Evolutionary conservation across 345 rosid genomes (phyloP).

Genomic region (Salix udensis): DNA sequence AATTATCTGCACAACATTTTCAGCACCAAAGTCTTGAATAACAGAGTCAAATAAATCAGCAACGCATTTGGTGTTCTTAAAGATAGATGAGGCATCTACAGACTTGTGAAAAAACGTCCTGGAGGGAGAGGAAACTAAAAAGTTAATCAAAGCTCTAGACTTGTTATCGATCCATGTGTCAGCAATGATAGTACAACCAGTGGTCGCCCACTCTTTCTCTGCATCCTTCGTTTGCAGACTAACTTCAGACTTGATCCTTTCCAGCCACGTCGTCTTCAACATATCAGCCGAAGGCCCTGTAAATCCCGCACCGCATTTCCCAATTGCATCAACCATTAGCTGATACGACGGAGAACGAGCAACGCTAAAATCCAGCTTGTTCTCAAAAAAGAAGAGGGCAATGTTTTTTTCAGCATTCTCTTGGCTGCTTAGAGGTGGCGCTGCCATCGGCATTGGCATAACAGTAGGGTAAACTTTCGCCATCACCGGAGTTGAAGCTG

Average conservation of each 20-base stretch:
- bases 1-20: conserved; percentile 81
- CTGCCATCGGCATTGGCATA: conserved; percentile 30
- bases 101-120: conserved; percentile 75
- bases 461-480: conserved; percentile 46
- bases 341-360: conserved; percentile 73
- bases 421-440: conserved; percentile 33
- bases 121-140: conserved; percentile 79
- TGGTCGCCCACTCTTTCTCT: conserved; percentile 79
- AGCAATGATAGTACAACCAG: conserved; percentile 76
- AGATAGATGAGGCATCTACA: conserved; percentile 72
- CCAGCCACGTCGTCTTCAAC: conserved; percentile 59
- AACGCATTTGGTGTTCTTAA: conserved; percentile 65
- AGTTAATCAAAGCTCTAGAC: conserved; percentile 74
- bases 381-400: conserved; percentile 80
- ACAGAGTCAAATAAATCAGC: conserved; percentile 75
- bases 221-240: conserved; percentile 46
- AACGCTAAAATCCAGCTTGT: conserved; percentile 59
- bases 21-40: conserved; percentile 70
- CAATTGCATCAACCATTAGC: conserved; percentile 65
- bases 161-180: conserved; percentile 85
- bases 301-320: conserved; percentile 55
- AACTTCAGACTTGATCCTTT: conserved; percentile 60
- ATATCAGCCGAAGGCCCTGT: conserved; percentile 50
- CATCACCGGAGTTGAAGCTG: conserved; percentile 26
- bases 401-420: conserved; percentile 71